Conservation (phyloP, 2,329 filamentous ascomycete genomes). For the Beauveria australis region DNA sequence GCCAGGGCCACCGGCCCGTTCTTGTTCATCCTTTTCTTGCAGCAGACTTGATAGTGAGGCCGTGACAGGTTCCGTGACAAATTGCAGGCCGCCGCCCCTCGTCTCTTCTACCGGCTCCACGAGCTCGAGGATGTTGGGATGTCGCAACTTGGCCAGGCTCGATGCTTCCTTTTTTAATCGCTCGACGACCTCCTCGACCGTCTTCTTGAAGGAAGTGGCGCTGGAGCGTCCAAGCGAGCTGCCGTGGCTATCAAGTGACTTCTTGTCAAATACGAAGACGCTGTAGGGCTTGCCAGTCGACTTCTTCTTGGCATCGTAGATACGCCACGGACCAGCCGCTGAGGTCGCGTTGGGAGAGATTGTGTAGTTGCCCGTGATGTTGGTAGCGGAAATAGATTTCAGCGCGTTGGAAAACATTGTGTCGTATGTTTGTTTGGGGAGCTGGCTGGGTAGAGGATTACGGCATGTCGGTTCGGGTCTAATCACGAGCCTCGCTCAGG, state of each 20-base stretch:
- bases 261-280: constrained; percentile 90
- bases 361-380: constrained; percentile 88
- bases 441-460: not conserved
- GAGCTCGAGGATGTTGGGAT: constrained; percentile 86
- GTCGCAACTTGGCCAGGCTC: constrained; percentile 76
- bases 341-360: constrained; percentile 69
- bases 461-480: constrained; percentile 10
- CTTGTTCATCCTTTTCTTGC: constrained; percentile 83
- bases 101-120: constrained; percentile 95
- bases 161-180: constrained; percentile 86
- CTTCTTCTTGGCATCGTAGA: constrained; percentile 96
- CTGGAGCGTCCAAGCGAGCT: constrained; percentile 31
- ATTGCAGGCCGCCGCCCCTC: constrained; percentile 82
- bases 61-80: constrained; percentile 87
- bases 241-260: constrained; percentile 60
- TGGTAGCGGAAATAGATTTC: constrained; percentile 83
- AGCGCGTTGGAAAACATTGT: constrained; percentile 88
- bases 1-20: constrained; percentile 58
- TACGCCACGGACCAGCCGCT: constrained; percentile 87
- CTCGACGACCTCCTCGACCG: constrained; percentile 84
- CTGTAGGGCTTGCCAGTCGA: constrained; percentile 82
- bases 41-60: constrained; percentile 77
- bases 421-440: constrained; percentile 13
- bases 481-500: constrained; percentile 9
- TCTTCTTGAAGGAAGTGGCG: constrained; percentile 64